These are phyloP conservation scores for Aspergillus sclerotioniger DNA, from an alignment of 495 filamentous ascomycete species.

Conservation along the genomic window DNA sequence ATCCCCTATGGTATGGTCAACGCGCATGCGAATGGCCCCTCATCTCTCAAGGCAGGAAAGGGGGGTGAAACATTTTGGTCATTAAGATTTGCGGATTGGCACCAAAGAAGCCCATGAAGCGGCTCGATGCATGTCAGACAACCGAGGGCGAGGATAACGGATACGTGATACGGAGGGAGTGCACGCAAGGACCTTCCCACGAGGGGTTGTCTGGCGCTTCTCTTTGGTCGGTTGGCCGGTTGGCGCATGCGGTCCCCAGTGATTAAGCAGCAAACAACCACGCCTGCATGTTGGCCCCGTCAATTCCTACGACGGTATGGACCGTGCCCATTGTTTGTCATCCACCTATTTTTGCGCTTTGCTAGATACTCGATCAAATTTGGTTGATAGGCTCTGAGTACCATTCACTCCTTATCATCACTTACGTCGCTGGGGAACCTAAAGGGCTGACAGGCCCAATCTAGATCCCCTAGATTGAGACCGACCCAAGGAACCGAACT, in stretches of 20 bases:
- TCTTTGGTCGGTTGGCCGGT: slow-evolving; percentile 4
- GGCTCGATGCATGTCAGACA: slow-evolving; percentile 11
- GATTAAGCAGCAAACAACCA: slow-evolving; percentile 1
- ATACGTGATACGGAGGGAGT: neutral
- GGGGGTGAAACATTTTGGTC: neutral
- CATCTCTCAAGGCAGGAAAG: neutral
- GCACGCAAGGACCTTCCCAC: slow-evolving; percentile 1
- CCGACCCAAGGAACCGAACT: neutral
- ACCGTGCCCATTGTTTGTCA: neutral
- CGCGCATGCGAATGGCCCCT: neutral
- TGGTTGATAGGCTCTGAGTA: no score
- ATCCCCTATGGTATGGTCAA: neutral
- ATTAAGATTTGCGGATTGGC: neutral
- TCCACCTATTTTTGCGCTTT: neutral
- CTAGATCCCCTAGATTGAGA: neutral
- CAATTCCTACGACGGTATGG: no score
- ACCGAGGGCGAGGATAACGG: neutral
- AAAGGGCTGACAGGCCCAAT: neutral
- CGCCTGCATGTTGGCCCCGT: neutral
- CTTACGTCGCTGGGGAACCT: no score
- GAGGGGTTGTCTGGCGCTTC: neutral
- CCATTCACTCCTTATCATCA: no score
- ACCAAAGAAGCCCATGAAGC: neutral
- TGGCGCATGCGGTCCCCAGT: neutral
- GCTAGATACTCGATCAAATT: neutral